Evolutionary conservation across 2,329 filamentous ascomycete genomes (phyloP).

Genomic region (Rugonectria rugulosa): DNA sequence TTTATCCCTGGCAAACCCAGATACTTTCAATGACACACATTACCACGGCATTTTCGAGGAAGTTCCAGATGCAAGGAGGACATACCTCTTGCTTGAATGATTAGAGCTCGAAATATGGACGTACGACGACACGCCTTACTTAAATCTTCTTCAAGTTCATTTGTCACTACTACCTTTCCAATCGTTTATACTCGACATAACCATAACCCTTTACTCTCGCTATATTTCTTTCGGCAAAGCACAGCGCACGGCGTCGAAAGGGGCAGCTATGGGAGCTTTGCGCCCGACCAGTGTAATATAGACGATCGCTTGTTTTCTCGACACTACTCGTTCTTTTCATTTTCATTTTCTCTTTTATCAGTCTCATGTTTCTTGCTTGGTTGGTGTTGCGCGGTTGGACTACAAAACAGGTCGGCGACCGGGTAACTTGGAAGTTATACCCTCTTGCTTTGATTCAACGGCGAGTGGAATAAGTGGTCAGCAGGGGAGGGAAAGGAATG

Average conservation of each 20-base stretch:
- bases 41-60: conserved; percentile 31
- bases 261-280: conserved; percentile 26
- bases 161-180: conserved; percentile 31
- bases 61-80: conserved; percentile 28
- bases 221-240: conserved; percentile 30
- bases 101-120: conserved; percentile 17
- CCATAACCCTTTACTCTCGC: conserved; percentile 32
- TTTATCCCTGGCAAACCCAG: conserved; percentile 16
- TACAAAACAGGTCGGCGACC: conserved; percentile 36
- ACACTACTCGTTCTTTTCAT: conserved; percentile 28
- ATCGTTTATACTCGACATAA: conserved; percentile 28
- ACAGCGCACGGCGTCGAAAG: conserved; percentile 39
- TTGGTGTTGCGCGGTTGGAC: conserved; percentile 34
- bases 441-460: conserved; percentile 21
- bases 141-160: conserved; percentile 23
- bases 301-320: conserved; percentile 28
- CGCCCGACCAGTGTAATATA: conserved; percentile 40
- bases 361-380: conserved; percentile 26
- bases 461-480: conserved; percentile 30
- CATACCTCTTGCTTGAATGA: conserved; percentile 19
- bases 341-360: conserved; percentile 13
- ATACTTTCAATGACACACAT: conserved; percentile 27
- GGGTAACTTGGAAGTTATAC: conserved; percentile 14
- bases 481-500: conserved; percentile 24
- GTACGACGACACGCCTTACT: conserved; percentile 37